Base-by-base conservation (phyloP, 1,139 yeast genomes). In the Kluyveromyces sp. region DNA sequence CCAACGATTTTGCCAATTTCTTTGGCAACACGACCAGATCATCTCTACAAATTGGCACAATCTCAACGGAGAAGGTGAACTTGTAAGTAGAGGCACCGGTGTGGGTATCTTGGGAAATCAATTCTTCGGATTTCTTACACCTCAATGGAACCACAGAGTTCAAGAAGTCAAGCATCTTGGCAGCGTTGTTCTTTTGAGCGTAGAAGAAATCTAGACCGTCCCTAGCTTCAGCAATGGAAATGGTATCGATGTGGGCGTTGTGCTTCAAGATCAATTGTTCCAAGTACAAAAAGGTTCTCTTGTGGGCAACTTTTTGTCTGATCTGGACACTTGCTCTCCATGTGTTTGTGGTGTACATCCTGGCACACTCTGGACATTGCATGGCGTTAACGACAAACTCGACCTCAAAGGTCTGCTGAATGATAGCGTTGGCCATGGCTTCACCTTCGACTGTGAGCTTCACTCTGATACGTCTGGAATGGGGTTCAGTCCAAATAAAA, bases 321-420 rank as follows among this genome's bases (percentile, higher is more conserved):
- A 94, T 83, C 70, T 94, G 99, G 33, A 94, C 95, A 12, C 92
- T 78, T 7, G 98, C 96, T 67, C 94, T 81, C 99, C 99, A 92
- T 15, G 97, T 92, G 63, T 94, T 87, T 30, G 94, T 84, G 15
- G 98, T 92, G 63, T 83, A 92, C 1, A 95, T 83, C 65, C 87
- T 87, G 43, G 97, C 97, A 79, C 99, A 92, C 70, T 92, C 99
- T 2, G 97, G 82, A 73, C 99, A 92, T 70, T 92, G 99, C 82
- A 88, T 87, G 30, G 97, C 96, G 51, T 87, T 74, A 42, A 92
- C 98, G 17, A 86, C 82, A 58, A 83, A 92, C 59, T 92, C 97
- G 15, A 92, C 96, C 65, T 88, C 97, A 63, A 92, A 89, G 29
- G 88, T 79, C 66, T 94, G 98, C 64, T 94, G 97, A 30, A 94